Evolutionary conservation across 805 yeast species (phyloP), one percentile per base, ranked within the genome.

Genomic region (Teunomyces cretensis): DNA sequence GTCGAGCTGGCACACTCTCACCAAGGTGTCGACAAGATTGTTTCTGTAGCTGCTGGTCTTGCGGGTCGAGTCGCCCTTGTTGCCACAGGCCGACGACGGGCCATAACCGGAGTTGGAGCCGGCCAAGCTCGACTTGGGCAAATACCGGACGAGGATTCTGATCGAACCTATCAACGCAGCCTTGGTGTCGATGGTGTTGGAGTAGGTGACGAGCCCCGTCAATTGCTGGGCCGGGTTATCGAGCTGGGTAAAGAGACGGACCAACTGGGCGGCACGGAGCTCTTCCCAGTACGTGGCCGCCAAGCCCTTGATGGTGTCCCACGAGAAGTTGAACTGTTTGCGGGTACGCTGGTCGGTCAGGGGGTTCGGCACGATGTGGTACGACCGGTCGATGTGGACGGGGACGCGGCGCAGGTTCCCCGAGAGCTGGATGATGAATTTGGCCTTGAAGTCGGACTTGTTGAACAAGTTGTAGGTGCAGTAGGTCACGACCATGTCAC

Each of bases 391-490:
- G n/a, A 66, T 49, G 30, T 70, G 66, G 16, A 68, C 55, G 1
- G 65, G 60, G 9, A 19, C 41, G 16, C 30, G 42, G 28, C 46
- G 43, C 36, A 27, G 46, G 13, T 14, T n/a, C 11, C 51, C 50
- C 8, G 31, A 28, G 40, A 46, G 27, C 14, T 55, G 53, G 5
- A 77, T 57, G 14, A 76, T 67, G 47, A 59, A 79, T 76, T 56
- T 81, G 61, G 54, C 89, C 80, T 97, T 73, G 32, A 91, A 67
- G 61, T 92, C 99, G 4, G 84, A 76, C 44, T 76, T 76, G 31
- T 81, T 70, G 56, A 94, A 88, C 14, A 84, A 75, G 62, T 94
- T 91, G 68, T 82, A 88, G 12, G 83, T 65, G 61, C 89, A 84
- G 51, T 74, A 81, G 0, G 88, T 82, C 16, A 77, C 77, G 40